Base-by-base conservation (phyloP, 257 asterid species). In the Voacanga thouarsii region DNA sequence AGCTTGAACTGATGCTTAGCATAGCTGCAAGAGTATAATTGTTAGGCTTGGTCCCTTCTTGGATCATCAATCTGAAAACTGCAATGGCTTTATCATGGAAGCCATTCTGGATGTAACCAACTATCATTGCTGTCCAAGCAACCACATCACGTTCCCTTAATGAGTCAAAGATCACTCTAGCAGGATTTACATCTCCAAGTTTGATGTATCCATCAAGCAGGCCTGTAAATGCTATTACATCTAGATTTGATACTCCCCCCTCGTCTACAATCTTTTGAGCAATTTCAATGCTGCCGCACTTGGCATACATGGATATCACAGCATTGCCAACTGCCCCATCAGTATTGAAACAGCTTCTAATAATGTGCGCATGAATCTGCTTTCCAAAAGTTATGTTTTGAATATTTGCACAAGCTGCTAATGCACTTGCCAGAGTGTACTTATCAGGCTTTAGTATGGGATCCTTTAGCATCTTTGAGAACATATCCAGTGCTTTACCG, bases 91-190 rank as follows among this genome's bases (percentile, higher is more conserved):
- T 92, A 79, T 82, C 81, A 26, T 80, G 80, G 64, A 78, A 78
- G 33, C 97, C 92, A 77, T 94, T 88, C 75, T 92, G 97, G 12
- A 82, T 85, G 61, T 85, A 94, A 65, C 97, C 97, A 16, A 91
- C 99, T 28, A 94, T 84, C 96, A 92, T 92, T 51, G 97, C 97
- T 1, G 98, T 94, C 94, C 97, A 94, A 28, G 92, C 87, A 78
- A 94, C 92, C 72, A 94, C 97, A 85, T 94, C 97, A 39, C 91
- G 91, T 53, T 89, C 86, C 45, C 68, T 64, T 85, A 92, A 83
- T 39, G 87, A 83, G 82, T 94, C 87, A 68, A 94, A 94, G 43
- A 94, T 91, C 85, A 84, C 66, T 86, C 94, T 87, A 23, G 97
- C 97, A n/a, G 98, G 91, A 85, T 77, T 65, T 65, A 92, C 77